These are phyloP conservation scores for Gossypium anomalum DNA, from an alignment of 345 rosid genomes.

Conservation along the genomic window DNA sequence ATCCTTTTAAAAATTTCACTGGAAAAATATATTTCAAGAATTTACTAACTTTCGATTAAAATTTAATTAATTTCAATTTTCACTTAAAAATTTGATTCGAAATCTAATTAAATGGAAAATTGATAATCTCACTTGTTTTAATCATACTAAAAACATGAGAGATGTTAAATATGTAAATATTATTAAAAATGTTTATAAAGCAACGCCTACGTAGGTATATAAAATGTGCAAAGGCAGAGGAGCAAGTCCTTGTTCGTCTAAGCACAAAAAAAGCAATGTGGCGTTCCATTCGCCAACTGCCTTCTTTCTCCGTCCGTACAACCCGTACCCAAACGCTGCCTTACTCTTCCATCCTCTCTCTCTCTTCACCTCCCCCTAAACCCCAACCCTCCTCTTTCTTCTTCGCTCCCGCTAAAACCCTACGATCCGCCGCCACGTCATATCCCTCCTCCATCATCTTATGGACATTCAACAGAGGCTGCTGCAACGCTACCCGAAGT, in stretches of 20 bases:
- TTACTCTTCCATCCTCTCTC: not conserved
- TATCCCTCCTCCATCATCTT: slow-evolving; percentile 16
- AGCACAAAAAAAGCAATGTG: not conserved
- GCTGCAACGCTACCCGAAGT: slow-evolving; percentile 4
- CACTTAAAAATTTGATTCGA: no score
- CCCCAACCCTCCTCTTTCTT: slow-evolving; percentile 10
- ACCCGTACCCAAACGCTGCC: slow-evolving; percentile 16
- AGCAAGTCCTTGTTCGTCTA: not conserved
- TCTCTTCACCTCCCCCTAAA: slow-evolving; percentile 14
- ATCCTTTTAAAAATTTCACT: no score
- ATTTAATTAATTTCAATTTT: no score
- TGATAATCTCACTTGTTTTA: no score
- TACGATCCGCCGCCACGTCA: not conserved
- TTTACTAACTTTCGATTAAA: no score
- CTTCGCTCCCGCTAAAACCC: not conserved
- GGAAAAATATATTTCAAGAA: no score
- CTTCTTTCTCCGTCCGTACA: slow-evolving; percentile 19
- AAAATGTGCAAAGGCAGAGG: not conserved
- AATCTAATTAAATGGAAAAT: no score
- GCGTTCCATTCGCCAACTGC: not conserved
- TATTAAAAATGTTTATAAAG: no score
- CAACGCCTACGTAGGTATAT: not conserved
- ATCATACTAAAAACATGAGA: no score
- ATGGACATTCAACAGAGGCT: slow-evolving; percentile 1
- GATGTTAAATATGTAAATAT: no score